Conservation (phyloP, 768 basidiomycete genomes). For the Naematelia aurantialba region DNA sequence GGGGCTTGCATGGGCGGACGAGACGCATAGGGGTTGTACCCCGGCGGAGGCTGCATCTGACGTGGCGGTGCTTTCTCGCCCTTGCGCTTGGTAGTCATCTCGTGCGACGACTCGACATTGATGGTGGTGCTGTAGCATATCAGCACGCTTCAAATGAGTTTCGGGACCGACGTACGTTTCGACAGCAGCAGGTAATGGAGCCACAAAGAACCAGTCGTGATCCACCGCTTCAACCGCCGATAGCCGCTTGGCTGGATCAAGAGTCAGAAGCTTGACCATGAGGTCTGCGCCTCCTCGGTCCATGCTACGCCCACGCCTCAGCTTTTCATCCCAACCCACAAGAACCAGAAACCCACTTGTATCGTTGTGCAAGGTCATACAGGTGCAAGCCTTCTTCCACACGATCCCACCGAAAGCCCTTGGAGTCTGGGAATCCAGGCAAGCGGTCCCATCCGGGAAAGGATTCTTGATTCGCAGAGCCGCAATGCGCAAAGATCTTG, state of each 20-base stretch:
- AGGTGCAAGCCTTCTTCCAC: background rate
- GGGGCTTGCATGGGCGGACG: too few species aligned
- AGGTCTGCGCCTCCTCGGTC: conserved; percentile 73
- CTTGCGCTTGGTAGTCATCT: conserved; percentile 27
- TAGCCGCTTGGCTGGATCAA: conserved; percentile 77
- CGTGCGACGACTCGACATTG: conserved; percentile 40
- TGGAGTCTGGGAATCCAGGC: conserved; percentile 47
- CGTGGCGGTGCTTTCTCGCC: background rate
- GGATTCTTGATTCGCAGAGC: conserved; percentile 59
- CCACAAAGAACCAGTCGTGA: conserved; percentile 91
- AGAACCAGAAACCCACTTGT: background rate
- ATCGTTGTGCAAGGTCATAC: background rate
- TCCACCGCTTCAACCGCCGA: conserved; percentile 83
- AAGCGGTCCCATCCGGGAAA: conserved; percentile 51
- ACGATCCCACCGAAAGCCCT: conserved; percentile 31
- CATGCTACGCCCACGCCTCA: conserved; percentile 54
- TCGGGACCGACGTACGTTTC: conserved; percentile 41
- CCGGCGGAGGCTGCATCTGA: background rate
- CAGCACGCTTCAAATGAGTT: background rate
- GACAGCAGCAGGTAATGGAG: conserved; percentile 63
- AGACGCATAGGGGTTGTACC: background rate
- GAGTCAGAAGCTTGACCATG: conserved; percentile 72
- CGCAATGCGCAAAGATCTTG: conserved; percentile 85
- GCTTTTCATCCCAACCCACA: background rate
- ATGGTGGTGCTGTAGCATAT: conserved; percentile 22